A percentile compares a stretch with the other conserved stretches of the same genome.
Evolutionary conservation across 1,139 yeast species (phyloP).

Genomic region (Kodamaea fungicola): DNA sequence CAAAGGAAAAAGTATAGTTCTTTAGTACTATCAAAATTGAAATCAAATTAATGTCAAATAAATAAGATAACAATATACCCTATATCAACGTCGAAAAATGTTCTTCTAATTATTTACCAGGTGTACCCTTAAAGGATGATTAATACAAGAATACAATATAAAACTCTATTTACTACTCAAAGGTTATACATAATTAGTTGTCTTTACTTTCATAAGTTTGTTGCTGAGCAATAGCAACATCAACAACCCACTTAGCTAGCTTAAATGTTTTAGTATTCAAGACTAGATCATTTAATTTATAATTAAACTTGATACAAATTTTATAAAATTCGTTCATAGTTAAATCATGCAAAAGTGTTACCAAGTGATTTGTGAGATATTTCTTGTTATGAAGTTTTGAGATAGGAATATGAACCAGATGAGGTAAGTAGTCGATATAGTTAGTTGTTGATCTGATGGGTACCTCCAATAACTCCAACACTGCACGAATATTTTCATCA

Average conservation of each 20-base stretch:
- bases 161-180: slow-evolving; percentile 1
- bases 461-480: slow-evolving; percentile 55
- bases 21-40: too few relatives aligned
- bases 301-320: slow-evolving; percentile 60
- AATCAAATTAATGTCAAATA: too few relatives aligned
- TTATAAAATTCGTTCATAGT: slow-evolving; percentile 62
- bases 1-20: too few relatives aligned
- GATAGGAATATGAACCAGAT: slow-evolving; percentile 42
- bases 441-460: slow-evolving; percentile 46
- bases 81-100: too few relatives aligned
- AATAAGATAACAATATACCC: too few relatives aligned
- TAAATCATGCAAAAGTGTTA: slow-evolving; percentile 58
- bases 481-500: slow-evolving; percentile 52
- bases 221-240: slow-evolving; percentile 57
- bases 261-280: slow-evolving; percentile 60
- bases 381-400: slow-evolving; percentile 18
- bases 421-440: slow-evolving; percentile 40
- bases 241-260: slow-evolving; percentile 70
- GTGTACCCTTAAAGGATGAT: too few relatives aligned
- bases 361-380: slow-evolving; percentile 33
- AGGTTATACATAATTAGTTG: neutral
- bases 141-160: too few relatives aligned
- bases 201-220: slow-evolving; percentile 13
- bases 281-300: slow-evolving; percentile 58
- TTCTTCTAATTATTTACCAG: too few relatives aligned